phyloP scores from a whole-genome alignment of 768 basidiomycete genomes.

The Tubosaeta sp. region DNA sequence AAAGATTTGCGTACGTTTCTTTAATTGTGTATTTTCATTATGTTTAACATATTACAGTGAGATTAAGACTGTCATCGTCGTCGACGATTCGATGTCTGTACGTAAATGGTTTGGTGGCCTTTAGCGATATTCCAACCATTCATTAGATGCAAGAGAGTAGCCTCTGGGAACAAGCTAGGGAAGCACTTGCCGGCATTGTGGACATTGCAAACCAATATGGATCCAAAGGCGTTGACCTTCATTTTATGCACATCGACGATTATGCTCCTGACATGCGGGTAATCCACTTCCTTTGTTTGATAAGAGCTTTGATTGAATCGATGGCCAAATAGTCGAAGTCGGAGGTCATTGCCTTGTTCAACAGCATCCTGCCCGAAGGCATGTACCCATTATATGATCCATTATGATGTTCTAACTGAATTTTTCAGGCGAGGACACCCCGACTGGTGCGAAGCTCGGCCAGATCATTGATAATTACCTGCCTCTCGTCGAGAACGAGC shows the following conservation, averaged over 20 bases:
- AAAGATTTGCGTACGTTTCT: constrained; percentile 26
- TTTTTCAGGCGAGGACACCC: constrained; percentile 31
- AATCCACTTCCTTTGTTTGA: neutral
- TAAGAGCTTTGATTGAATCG: neutral
- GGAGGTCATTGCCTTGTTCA: constrained; percentile 24
- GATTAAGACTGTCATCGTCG: constrained; percentile 39
- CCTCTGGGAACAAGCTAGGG: constrained; percentile 37
- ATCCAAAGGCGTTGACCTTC: constrained; percentile 38
- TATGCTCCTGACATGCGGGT: constrained; percentile 29
- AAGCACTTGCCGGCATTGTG: constrained; percentile 39
- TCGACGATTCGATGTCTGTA: constrained; percentile 40
- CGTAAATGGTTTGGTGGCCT: neutral
- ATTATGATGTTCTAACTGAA: neutral
- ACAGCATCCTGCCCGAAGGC: constrained; percentile 23
- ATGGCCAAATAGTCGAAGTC: constrained; percentile 13
- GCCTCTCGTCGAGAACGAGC: constrained; percentile 27
- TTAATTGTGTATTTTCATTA: neutral
- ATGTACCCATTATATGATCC: neutral
- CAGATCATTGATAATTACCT: constrained; percentile 37
- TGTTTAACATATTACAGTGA: constrained; percentile 19
- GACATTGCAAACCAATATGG: constrained; percentile 35
- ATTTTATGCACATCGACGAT: constrained; percentile 37
- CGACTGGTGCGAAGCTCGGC: constrained; percentile 35
- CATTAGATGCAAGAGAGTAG: constrained; percentile 37
- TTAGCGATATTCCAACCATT: neutral